These are phyloP conservation scores for Tetracladium maxilliforme DNA, from an alignment of 2,329 filamentous ascomycete species.

Conservation along the genomic window DNA sequence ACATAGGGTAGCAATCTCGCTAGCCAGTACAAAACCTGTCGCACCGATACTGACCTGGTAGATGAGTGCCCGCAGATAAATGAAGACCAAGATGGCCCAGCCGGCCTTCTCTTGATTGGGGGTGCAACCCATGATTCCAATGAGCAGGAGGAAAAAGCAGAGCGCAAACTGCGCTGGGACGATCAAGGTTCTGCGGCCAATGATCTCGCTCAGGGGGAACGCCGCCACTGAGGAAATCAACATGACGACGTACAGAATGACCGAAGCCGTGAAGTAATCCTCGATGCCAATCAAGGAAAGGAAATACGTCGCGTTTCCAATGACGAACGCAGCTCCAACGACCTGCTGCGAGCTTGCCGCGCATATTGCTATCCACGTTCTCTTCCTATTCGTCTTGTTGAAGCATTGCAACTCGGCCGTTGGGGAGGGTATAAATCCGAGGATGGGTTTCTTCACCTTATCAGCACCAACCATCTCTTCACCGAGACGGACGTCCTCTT, in stretches of 20 bases:
- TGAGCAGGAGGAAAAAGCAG: slow-evolving; percentile 15
- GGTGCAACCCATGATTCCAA: slow-evolving; percentile 23
- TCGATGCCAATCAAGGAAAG: slow-evolving; percentile 18
- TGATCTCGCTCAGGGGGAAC: slow-evolving; percentile 23
- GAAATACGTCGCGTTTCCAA: slow-evolving; percentile 27
- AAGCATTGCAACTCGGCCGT: slow-evolving; percentile 13
- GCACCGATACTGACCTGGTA: slow-evolving; percentile 26
- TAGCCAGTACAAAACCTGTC: slow-evolving; percentile 25
- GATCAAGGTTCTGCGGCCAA: slow-evolving; percentile 22
- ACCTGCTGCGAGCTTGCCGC: slow-evolving; percentile 25
- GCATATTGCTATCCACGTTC: slow-evolving; percentile 23
- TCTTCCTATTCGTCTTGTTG: slow-evolving; percentile 13
- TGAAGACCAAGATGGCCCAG: slow-evolving; percentile 18
- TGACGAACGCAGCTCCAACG: slow-evolving; percentile 26
- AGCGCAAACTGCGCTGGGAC: slow-evolving; percentile 12
- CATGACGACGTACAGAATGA: slow-evolving; percentile 26
- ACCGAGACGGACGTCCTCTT: slow-evolving; percentile 12
- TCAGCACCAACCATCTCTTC: no score
- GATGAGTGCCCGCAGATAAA: slow-evolving; percentile 20
- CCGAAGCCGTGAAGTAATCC: slow-evolving; percentile 22
- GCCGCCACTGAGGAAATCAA: slow-evolving; percentile 20
- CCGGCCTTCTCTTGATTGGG: slow-evolving; percentile 15
- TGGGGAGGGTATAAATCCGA: background rate
- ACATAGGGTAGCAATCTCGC: slow-evolving; percentile 20
- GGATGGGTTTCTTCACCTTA: no score